Base-by-base conservation (phyloP, 441 rosid genomes). In the Breynia disticha region DNA sequence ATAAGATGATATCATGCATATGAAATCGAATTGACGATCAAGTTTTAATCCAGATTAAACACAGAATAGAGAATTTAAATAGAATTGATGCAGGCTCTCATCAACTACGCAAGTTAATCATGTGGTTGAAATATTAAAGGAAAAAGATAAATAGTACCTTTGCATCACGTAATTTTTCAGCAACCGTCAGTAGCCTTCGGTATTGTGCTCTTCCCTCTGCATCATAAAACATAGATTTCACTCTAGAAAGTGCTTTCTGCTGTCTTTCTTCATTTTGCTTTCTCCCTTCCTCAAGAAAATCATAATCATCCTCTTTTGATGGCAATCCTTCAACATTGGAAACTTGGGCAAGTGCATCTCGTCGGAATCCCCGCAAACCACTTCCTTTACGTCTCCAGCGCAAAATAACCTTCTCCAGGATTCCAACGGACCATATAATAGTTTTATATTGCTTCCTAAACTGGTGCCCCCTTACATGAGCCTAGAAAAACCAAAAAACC, bases 321-420 rank as follows among this genome's bases (percentile, higher is more conserved):
- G 77, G 48, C 61, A 64, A 38, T 32, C 49, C 46, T 57, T 65
- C 76, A 19, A 64, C 46, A 18, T 64, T 66, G 19, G 79, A 49
- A 56, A 74, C 65, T 62, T 67, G 75, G 22, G 73, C 38, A 46
- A 76, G 56, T 28, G 80, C 77, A 28, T 81, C 88, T 21, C 78
- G 57, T 50, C 78, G 75, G 59, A 86, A 87, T 49, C 97, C 96
- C 48, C 97, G 82, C 50, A 93, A 65, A 50, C 99, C 99, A 64
- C 83, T 89, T 55, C 99, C 83, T 68, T 79, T 93, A 46, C 96
- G 89, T 74, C 96, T 84, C 97, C 99, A 93, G 6, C 99, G 93
- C 68, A 93, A 58, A 60, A 93, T 86, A 53, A 84, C 81, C 78
- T 93, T 93, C 74, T 86, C 99, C 55, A 93, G 68, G 51, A 93